Conservation (phyloP, 2,329 filamentous ascomycete genomes). For the Grosmannia huntii region DNA sequence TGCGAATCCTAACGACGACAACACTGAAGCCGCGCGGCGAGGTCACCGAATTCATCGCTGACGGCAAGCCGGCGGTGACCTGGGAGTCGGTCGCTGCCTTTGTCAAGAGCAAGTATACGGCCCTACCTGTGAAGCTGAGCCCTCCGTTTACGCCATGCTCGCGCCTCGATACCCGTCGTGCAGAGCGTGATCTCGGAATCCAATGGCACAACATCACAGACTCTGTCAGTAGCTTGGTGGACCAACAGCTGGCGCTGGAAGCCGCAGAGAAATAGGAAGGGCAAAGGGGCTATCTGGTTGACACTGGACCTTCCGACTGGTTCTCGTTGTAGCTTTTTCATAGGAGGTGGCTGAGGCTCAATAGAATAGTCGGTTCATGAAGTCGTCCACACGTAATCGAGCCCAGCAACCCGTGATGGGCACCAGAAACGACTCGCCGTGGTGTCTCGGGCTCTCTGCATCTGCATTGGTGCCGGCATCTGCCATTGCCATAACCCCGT, state of each 20-base stretch:
- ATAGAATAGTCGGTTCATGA: too few species aligned
- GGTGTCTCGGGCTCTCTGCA: too few species aligned
- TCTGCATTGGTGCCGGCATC: too few species aligned
- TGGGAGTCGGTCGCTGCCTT: neutral
- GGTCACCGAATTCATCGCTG: neutral
- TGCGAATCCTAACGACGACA: neutral
- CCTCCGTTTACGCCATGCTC: neutral
- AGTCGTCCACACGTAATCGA: too few species aligned
- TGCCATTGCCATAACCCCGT: too few species aligned
- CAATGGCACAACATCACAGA: neutral
- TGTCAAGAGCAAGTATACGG: neutral
- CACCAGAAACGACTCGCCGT: too few species aligned
- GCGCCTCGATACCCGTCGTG: neutral
- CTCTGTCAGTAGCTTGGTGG: neutral
- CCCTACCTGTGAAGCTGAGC: neutral
- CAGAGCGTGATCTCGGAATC: neutral
- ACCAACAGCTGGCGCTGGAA: neutral
- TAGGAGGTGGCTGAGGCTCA: too few species aligned
- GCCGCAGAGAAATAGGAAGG: neutral
- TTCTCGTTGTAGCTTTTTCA: too few species aligned
- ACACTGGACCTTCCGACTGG: too few species aligned
- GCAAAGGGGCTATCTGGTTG: too few species aligned
- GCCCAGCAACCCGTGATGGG: too few species aligned
- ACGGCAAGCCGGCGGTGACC: neutral
- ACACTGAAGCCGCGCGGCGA: neutral